Conservation (phyloP, 2,329 filamentous ascomycete genomes). For the Penicillium polonicum region DNA sequence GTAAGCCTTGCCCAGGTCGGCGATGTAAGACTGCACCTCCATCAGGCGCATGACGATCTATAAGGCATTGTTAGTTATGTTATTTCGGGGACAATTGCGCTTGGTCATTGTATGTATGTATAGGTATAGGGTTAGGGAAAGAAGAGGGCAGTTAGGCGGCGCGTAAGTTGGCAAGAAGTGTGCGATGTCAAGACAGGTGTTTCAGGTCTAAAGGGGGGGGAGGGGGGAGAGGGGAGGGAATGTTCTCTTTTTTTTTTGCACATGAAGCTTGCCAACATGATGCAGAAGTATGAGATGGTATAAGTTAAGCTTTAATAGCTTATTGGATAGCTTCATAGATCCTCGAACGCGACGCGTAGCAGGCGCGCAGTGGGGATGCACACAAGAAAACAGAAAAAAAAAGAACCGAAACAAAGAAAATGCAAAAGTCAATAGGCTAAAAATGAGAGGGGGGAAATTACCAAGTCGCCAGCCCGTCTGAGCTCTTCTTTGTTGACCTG, state of each 20-base stretch:
- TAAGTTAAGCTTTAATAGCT: conserved; percentile 5
- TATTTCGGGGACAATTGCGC: conserved; percentile 1
- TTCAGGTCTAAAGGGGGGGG: background rate
- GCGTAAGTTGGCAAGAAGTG: background rate
- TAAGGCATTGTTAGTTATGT: conserved; percentile 26
- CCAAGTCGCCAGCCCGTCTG: conserved; percentile 74
- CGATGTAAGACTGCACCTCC: conserved; percentile 75
- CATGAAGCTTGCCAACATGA: conserved; percentile 1
- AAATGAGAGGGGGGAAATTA: conserved; percentile 52
- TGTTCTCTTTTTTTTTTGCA: background rate
- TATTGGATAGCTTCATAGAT: conserved; percentile 14
- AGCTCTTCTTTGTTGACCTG: conserved; percentile 68
- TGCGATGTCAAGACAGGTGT: background rate
- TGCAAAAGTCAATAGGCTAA: conserved; percentile 2
- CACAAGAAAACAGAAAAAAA: conserved; percentile 14
- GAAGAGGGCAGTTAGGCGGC: background rate
- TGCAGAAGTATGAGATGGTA: background rate
- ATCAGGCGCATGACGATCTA: conserved; percentile 76
- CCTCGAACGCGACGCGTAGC: conserved; percentile 22
- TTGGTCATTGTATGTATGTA: conserved; percentile 5
- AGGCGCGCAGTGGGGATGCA: conserved; percentile 6
- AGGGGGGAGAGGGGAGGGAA: too few relatives aligned
- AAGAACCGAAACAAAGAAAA: conserved; percentile 15
- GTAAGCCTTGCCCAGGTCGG: conserved; percentile 78
- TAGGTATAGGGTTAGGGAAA: background rate